Conservation (phyloP, 2,329 filamentous ascomycete species). For the Diaporthe sp. region DNA sequence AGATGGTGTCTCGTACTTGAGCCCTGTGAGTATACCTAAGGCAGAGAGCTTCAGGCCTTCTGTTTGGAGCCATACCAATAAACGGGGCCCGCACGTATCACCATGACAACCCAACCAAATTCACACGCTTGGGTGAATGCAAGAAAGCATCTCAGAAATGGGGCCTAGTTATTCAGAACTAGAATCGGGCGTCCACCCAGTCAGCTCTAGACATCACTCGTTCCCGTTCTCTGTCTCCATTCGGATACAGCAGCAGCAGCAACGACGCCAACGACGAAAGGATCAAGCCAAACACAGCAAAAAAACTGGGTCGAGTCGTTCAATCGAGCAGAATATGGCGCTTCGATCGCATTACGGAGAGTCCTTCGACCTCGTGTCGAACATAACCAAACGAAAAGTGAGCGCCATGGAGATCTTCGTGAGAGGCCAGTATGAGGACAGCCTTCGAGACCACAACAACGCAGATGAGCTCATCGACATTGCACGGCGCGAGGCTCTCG, state of each 20-base stretch:
- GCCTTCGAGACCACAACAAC: neutral
- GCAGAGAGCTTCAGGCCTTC: neutral
- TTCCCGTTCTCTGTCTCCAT: neutral
- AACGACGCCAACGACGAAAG: neutral
- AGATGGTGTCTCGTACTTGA: neutral
- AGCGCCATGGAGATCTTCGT: neutral
- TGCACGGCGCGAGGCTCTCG: neutral
- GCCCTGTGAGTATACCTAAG: neutral
- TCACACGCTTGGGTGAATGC: neutral
- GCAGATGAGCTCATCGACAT: neutral
- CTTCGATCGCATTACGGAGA: neutral
- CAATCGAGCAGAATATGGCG: neutral
- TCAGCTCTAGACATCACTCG: neutral
- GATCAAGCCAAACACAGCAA: neutral
- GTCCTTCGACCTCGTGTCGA: neutral
- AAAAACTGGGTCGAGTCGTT: neutral
- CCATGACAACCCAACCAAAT: neutral
- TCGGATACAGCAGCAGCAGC: neutral
- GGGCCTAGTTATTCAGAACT: neutral
- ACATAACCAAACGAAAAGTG: neutral
- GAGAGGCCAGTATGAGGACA: neutral
- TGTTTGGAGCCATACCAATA: neutral
- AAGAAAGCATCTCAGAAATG: neutral
- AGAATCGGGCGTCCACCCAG: neutral
- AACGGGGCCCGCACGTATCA: neutral